These are phyloP conservation scores for Colletotrichum australisinense DNA, from an alignment of 2,329 filamentous ascomycete species.

Conservation along the genomic window DNA sequence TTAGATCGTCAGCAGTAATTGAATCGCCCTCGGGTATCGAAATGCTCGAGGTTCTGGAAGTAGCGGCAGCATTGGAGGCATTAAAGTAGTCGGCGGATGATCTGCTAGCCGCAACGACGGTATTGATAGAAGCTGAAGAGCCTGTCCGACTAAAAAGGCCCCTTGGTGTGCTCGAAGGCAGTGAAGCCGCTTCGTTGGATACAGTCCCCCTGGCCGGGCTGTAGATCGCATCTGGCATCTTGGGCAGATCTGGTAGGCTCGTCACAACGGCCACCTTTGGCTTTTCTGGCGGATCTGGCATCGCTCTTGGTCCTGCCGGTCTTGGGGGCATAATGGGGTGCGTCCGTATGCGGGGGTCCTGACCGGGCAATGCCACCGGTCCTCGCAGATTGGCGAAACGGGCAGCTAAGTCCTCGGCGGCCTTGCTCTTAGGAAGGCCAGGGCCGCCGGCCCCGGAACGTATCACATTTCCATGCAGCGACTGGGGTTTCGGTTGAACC, in stretches of 20 bases:
- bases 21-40: conserved; percentile 62
- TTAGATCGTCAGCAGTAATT: conserved; percentile 77
- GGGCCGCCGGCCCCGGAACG: conserved; percentile 47
- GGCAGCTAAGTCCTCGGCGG: conserved; percentile 61
- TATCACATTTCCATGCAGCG: conserved; percentile 71
- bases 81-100: conserved; percentile 47
- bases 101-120: conserved; percentile 37
- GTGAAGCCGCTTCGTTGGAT: conserved; percentile 71
- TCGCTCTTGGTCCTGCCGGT: conserved; percentile 62
- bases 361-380: conserved; percentile 51
- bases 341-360: conserved; percentile 65
- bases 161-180: conserved; percentile 73
- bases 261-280: conserved; percentile 62
- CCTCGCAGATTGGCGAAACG: conserved; percentile 69
- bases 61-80: conserved; percentile 38
- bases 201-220: conserved; percentile 80
- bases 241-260: conserved; percentile 70
- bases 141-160: conserved; percentile 69
- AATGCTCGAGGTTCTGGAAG: conserved; percentile 43
- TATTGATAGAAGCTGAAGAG: conserved; percentile 38
- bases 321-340: conserved; percentile 55
- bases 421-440: conserved; percentile 41
- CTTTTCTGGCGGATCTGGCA: conserved; percentile 56
- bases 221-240: conserved; percentile 80
- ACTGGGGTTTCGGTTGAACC: conserved; percentile 75